Evolutionary conservation across 768 basidiomycete species (phyloP), one percentile per base, ranked within the genome.

Genomic region (Boletus reticulatus): DNA sequence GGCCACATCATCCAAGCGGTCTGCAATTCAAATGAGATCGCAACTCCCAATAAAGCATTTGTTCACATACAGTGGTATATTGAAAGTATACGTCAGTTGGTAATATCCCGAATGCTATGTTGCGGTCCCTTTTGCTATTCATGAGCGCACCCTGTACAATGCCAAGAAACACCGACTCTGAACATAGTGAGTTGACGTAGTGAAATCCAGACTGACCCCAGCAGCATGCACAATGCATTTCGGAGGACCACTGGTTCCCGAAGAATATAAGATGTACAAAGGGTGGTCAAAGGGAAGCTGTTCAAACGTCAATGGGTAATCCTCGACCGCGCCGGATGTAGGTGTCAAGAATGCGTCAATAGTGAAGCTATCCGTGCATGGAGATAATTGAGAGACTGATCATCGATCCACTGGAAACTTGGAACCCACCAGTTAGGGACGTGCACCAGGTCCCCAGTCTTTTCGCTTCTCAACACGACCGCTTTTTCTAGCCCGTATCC

Each of bases 1-100:
- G 79, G 82, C 85, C 85, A 89, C 87, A 88, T 88, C 85, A 89
- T 88, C 88, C 88, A 89, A 17, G 83, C 87, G 11, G 87, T 87
- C 86, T 88, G 50, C 22, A 11, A 14, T 41, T 31, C 16, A 43
- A 43, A 46, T 57, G 22, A 61, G 48, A 41, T 46, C 16, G 41
- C 4, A 24, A 12, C 11, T 4, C 11, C 10, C 31, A 52, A 43
- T 60, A 11, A 36, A 52, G 4, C 14, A 6, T 8, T 36, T 36
- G 12, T 48, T 43, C 46, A 53, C 77, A 44, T 61, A 85, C 86
- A 6, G 87, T 88, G 14, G 88, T 89, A 68, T 81, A 89, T 64
- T 89, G 88, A 69, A 89, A 87, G 61, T 81, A 86, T 1, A 82
- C 79, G 43, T 88, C 85, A 32, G 80, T 76, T 0, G 71, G 64